A percentile compares a stretch with the other conserved stretches of the same genome.
phyloP scores from a whole-genome alignment of 2,329 filamentous ascomycete genomes.

The Talaromyces sp. region DNA sequence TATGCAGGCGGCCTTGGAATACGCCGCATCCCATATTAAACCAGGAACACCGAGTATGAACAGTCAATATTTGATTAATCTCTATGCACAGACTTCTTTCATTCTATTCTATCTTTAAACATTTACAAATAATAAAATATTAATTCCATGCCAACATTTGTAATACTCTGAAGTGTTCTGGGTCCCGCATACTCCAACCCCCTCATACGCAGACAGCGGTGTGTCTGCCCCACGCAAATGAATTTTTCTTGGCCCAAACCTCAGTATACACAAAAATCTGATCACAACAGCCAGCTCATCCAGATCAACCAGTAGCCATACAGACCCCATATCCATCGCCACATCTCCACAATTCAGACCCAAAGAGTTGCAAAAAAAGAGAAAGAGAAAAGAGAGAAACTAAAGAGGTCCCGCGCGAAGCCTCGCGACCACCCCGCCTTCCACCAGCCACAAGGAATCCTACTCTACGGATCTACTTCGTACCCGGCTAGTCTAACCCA shows the following conservation, averaged over 20 bases:
- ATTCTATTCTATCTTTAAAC: no score
- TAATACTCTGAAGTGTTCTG: no score
- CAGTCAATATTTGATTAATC: no score
- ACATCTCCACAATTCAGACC: background rate
- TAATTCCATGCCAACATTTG: no score
- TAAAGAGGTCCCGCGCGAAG: background rate
- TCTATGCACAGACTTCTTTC: no score
- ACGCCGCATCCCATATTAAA: no score
- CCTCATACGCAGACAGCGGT: background rate
- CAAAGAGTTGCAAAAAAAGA: no score
- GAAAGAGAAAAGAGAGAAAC: background rate
- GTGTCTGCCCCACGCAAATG: background rate
- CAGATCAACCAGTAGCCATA: background rate
- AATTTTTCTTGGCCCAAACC: background rate
- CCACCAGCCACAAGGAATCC: background rate
- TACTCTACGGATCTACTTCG: background rate
- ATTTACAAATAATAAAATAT: no score
- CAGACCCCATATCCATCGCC: no score
- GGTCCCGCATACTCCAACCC: no score
- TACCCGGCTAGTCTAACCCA: background rate
- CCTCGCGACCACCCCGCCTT: background rate
- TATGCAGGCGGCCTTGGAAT: no score
- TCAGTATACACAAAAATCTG: background rate
- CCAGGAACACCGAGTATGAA: no score
- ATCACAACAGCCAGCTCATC: background rate